These are phyloP conservation scores for Allomyces arbusculus DNA, from an alignment of 192 early-diverging fungal species.

Conservation along the genomic window DNA sequence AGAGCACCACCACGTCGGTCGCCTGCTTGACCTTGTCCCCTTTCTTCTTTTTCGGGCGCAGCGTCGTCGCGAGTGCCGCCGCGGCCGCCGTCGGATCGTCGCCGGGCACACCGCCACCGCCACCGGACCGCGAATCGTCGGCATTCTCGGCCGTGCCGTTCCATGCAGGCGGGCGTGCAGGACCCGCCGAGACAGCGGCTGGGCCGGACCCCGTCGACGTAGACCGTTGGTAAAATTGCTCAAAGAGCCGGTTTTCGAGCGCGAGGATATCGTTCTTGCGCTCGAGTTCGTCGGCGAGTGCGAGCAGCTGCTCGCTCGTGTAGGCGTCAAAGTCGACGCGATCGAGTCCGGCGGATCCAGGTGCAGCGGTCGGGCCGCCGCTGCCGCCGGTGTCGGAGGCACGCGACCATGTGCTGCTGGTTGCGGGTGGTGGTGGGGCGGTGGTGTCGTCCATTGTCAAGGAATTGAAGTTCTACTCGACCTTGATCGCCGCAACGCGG, in stretches of 20 bases:
- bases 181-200: background rate
- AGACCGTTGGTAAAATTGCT: background rate
- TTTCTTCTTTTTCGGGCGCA: background rate
- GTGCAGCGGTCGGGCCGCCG: too few species aligned
- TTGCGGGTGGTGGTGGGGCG: too few species aligned
- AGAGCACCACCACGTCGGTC: constrained; percentile 16
- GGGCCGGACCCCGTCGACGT: background rate
- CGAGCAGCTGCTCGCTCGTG: background rate
- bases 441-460: too few species aligned
- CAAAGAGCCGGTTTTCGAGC: background rate
- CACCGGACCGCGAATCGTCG: background rate
- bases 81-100: background rate
- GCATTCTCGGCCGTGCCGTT: background rate
- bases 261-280: background rate
- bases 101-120: background rate
- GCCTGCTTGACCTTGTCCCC: constrained; percentile 5
- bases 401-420: too few species aligned
- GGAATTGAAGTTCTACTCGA: too few species aligned
- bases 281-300: background rate
- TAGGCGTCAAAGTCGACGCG: background rate
- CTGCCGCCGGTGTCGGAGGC: too few species aligned
- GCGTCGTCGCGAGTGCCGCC: background rate
- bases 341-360: background rate
- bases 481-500: too few species aligned
- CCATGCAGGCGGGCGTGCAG: background rate